These are phyloP conservation scores for Globisporangium cylindrosporum DNA, from an alignment of 352 stramenopile species.

Conservation along the genomic window DNA sequence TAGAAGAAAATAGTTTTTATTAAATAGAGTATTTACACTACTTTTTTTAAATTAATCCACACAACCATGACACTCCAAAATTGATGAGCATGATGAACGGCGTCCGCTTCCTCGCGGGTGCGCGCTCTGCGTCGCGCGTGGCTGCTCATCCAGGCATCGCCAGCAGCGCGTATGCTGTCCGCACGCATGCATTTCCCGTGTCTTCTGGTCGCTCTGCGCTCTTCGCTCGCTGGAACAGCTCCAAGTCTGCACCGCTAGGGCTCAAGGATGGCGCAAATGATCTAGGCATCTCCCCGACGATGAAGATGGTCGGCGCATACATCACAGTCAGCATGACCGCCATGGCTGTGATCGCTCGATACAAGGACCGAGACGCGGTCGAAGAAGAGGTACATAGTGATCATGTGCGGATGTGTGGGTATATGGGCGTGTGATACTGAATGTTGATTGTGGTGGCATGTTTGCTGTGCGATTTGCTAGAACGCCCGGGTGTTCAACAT, in stretches of 20 bases:
- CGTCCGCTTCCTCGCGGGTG: not conserved
- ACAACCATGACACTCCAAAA: not conserved
- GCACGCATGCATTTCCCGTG: not conserved
- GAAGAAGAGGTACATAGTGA: slow-evolving; percentile 42
- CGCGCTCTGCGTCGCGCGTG: slow-evolving; percentile 6
- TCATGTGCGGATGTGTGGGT: not conserved
- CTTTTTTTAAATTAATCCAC: not conserved
- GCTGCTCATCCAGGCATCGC: not conserved
- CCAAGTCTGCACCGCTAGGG: slow-evolving; percentile 31
- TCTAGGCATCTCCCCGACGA: slow-evolving; percentile 40
- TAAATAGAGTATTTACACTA: too few species aligned
- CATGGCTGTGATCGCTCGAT: slow-evolving; percentile 57
- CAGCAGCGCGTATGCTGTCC: not conserved
- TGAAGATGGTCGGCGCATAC: slow-evolving; percentile 57
- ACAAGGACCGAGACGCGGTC: slow-evolving; percentile 48
- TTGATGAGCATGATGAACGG: not conserved
- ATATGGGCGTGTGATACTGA: not conserved
- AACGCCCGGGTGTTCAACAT: slow-evolving; percentile 71
- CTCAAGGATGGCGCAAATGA: slow-evolving; percentile 37
- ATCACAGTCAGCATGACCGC: slow-evolving; percentile 47
- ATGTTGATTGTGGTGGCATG: not conserved
- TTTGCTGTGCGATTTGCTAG: slow-evolving; percentile 16
- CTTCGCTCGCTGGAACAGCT: slow-evolving; percentile 16
- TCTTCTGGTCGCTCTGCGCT: not conserved
- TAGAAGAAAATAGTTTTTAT: too few species aligned